Evolutionary conservation across 2,329 filamentous ascomycete genomes (phyloP).

Genomic region (Penicillium sp.): DNA sequence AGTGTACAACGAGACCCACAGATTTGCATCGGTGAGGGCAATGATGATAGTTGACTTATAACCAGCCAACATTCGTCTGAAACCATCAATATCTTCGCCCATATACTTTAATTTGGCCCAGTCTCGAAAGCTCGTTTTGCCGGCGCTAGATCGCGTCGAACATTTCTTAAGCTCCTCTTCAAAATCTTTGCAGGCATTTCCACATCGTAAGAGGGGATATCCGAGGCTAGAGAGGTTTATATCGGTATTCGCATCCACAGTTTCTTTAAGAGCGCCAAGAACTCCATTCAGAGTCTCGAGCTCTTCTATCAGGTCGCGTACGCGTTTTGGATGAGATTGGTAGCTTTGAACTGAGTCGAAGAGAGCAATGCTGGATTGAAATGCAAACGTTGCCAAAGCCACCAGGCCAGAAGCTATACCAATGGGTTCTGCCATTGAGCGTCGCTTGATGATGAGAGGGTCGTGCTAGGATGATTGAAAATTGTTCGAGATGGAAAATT

Average conservation of each 20-base stretch:
- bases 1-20: no score
- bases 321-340: constrained; percentile 36
- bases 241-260: constrained; percentile 25
- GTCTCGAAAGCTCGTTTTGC: constrained; percentile 45
- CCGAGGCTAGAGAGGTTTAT: constrained; percentile 32
- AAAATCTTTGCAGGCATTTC: constrained; percentile 46
- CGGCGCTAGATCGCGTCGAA: constrained; percentile 33
- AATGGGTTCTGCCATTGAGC: constrained; percentile 41
- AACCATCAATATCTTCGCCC: constrained; percentile 45
- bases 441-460: not conserved
- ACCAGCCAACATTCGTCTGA: constrained; percentile 39
- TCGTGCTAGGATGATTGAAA: not conserved
- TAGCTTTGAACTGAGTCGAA: constrained; percentile 41
- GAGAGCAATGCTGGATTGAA: constrained; percentile 40
- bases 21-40: constrained; percentile 40
- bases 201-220: constrained; percentile 44
- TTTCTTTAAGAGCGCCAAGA: constrained; percentile 34
- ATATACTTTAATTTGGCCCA: constrained; percentile 48
- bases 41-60: constrained; percentile 47
- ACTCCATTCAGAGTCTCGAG: constrained; percentile 40
- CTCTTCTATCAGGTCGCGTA: constrained; percentile 45
- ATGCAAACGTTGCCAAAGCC: constrained; percentile 36
- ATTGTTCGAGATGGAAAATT: not conserved
- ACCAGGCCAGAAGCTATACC: constrained; percentile 40
- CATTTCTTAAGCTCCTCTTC: constrained; percentile 38